Evolutionary conservation across 208 protist species (phyloP).

Genomic region (Porcisia deanei): DNA sequence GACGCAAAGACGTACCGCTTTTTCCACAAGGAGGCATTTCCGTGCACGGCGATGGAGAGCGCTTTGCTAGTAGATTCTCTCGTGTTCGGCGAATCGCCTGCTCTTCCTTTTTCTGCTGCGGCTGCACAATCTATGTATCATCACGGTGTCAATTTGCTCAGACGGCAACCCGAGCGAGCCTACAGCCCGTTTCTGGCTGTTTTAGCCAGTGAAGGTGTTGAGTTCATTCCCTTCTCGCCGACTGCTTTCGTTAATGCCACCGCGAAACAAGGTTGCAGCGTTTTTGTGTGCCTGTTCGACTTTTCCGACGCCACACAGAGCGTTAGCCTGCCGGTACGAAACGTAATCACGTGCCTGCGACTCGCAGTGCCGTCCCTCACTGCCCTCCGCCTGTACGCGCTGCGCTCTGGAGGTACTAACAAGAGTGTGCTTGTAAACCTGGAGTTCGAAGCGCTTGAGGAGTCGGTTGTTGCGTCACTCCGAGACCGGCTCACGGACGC

Average conservation of each 20-base stretch:
- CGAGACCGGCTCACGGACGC: not conserved
- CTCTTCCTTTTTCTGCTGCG: conserved; percentile 19
- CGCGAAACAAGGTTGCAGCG: not conserved
- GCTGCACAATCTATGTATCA: conserved; percentile 28
- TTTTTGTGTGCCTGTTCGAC: conserved; percentile 48
- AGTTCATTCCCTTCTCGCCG: conserved; percentile 33
- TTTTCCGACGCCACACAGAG: conserved; percentile 32
- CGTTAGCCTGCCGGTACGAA: conserved; percentile 48
- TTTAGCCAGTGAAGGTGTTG: not conserved
- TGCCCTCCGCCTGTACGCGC: conserved; percentile 40
- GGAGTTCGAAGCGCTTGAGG: conserved; percentile 35
- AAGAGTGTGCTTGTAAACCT: conserved; percentile 46
- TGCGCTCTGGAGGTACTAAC: conserved; percentile 41
- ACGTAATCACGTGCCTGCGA: conserved; percentile 62
- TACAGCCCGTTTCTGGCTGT: conserved; percentile 56
- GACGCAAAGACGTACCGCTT: conserved; percentile 96
- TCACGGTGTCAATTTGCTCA: conserved; percentile 30
- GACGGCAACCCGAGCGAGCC: conserved; percentile 27
- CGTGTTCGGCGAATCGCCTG: conserved; percentile 11
- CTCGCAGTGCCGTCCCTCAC: conserved; percentile 41
- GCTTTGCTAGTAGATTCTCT: conserved; percentile 27
- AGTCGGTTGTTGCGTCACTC: conserved; percentile 10
- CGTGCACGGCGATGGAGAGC: conserved; percentile 57
- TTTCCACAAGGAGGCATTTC: conserved; percentile 94
- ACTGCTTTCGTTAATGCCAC: conserved; percentile 1